Evolutionary conservation across 2,329 filamentous ascomycete species (phyloP).

Genomic region (Aspergillus thermomutatus): DNA sequence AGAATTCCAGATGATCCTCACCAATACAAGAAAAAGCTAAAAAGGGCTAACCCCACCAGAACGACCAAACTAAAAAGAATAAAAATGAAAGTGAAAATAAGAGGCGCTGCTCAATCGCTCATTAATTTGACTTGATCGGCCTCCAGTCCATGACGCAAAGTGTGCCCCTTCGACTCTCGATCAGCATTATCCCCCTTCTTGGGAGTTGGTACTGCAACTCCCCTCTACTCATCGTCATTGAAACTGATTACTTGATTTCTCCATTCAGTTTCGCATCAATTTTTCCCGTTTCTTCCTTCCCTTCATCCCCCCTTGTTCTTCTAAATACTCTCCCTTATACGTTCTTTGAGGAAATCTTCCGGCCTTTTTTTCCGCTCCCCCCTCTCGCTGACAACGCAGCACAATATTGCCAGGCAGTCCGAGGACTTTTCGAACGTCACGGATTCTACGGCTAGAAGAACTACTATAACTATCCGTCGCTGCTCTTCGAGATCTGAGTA

Average conservation of each 20-base stretch:
- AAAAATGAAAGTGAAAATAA: neutral
- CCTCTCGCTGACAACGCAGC: neutral
- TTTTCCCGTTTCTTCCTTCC: slow-evolving; percentile 2
- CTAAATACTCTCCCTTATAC: slow-evolving; percentile 5
- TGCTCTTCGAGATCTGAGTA: neutral
- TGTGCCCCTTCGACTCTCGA: slow-evolving; percentile 1
- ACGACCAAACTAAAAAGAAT: neutral
- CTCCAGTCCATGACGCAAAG: slow-evolving; percentile 6
- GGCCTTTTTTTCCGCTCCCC: neutral
- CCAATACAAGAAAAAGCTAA: neutral
- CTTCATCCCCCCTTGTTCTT: slow-evolving; percentile 4
- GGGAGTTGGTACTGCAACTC: neutral
- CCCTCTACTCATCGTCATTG: neutral
- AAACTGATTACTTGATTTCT: slow-evolving; percentile 5
- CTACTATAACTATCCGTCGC: neutral
- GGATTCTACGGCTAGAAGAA: neutral
- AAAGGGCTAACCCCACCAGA: neutral
- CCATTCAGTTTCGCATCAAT: slow-evolving; percentile 1
- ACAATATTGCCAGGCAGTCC: neutral
- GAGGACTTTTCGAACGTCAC: neutral
- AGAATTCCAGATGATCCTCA: neutral
- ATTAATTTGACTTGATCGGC: neutral
- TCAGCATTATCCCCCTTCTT: neutral
- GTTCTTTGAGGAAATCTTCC: slow-evolving; percentile 2
- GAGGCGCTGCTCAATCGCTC: neutral